phyloP scores from a whole-genome alignment of 352 stramenopile species.

The Globisporangium nunn region DNA sequence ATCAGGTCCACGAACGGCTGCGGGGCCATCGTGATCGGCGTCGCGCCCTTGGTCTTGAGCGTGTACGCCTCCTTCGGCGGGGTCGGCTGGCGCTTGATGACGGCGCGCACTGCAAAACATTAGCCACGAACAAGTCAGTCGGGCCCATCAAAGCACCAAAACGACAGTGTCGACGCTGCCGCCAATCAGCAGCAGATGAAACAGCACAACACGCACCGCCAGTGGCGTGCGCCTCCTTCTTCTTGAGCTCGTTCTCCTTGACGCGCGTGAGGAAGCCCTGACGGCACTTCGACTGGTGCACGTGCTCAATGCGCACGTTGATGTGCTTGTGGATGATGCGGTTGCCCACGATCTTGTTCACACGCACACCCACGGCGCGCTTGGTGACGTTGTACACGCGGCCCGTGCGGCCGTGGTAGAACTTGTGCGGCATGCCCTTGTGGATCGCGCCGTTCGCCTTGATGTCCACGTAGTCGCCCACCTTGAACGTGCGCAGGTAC shows the following conservation, averaged over 20 bases:
- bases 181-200: background rate
- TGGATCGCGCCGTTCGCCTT: constrained; percentile 98
- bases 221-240: constrained; percentile 92
- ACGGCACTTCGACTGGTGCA: constrained; percentile 97
- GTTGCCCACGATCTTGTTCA: constrained; percentile 98
- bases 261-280: constrained; percentile 97
- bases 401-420: constrained; percentile 99
- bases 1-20: constrained; percentile 98
- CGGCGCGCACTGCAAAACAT: constrained; percentile 49
- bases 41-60: constrained; percentile 84
- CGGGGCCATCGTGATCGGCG: constrained; percentile 95
- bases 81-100: constrained; percentile 93
- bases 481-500: constrained; percentile 98
- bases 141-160: background rate
- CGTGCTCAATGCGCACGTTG: constrained; percentile 99
- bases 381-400: constrained; percentile 99
- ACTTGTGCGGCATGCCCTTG: constrained; percentile 99
- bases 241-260: constrained; percentile 97
- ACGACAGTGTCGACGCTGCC: too few species aligned
- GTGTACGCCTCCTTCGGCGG: constrained; percentile 96
- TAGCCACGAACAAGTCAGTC: background rate
- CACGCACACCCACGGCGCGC: constrained; percentile 95
- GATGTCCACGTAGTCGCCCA: constrained; percentile 99
- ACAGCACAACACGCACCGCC: constrained; percentile 41
- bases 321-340: constrained; percentile 99